Base-by-base conservation (phyloP, 257 asterid species). In the Salvia hispanica region DNA sequence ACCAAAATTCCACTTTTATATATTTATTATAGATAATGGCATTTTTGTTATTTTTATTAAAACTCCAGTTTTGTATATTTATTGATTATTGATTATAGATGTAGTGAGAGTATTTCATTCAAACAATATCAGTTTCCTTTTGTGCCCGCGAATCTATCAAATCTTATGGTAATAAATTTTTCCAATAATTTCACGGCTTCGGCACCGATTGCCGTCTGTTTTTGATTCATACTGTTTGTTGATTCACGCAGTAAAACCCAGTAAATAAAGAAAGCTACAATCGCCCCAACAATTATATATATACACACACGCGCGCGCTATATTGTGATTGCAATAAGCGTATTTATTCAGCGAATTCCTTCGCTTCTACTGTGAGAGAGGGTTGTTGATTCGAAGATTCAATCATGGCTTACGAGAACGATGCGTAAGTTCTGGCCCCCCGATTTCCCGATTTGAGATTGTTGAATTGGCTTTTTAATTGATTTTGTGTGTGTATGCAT, bases 321-420 rank as follows among this genome's bases (percentile, higher is more conserved):
- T 4, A 64, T 59, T 6, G 58, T 11, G 18, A 34, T 53, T 3
- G 62, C 46, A 9, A 25, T 14, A 37, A 15, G 0, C 64, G 44
- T 21, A 54, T 44, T n/a, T 52, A 9, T 18, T 9, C 36, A 10
- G 11, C 37, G 18, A 16, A 59, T 16, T 57, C 51, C 59, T 0
- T 33, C 64, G 37, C 36, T 10, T 36, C 18, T 4, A 51, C 62
- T 63, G 76, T 13, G 7, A 36, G 71, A 2, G 61, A 45, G 59
- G 58, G 44, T 39, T 25, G 31, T 25, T 2, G 18, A 50, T 53
- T 54, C 18, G 15, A 45, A 39, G 63, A 60, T 39, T 58, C 62
- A 53, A 66, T 66, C 78, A 87, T 87, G 93, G 83, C 81, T 50
- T 82, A 79, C 81, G 90, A 79, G 21, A 78, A 87, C 78, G 86